Percentiles rank a stretch among this genome's conserved stretches.
Conservation (phyloP, 106 monocot species). For the Platanthera zijinensis region DNA sequence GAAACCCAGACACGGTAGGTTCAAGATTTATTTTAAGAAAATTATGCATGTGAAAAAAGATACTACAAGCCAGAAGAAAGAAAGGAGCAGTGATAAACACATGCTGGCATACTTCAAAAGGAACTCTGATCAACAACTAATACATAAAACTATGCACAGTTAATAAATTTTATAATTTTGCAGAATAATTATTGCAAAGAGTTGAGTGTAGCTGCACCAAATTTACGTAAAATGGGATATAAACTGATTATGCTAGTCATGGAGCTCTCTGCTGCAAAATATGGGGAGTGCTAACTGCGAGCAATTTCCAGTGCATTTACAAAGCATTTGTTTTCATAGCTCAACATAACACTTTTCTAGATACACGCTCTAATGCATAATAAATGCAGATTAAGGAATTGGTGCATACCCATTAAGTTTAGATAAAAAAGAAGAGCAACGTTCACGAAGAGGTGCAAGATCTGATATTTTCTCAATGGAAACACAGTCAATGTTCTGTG, state of each 20-base stretch:
- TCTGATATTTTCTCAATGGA: conserved; percentile 40
- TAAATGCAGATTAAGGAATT: not conserved
- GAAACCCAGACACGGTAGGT: not conserved
- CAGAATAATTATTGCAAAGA: not conserved
- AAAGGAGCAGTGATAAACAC: not conserved
- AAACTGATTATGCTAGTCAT: not conserved
- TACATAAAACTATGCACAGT: not conserved
- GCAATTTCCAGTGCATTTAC: no score
- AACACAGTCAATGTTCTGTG: conserved; percentile 51
- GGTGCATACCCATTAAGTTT: conserved; percentile 45
- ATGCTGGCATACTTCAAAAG: not conserved
- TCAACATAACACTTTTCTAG: not conserved
- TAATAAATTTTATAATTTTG: not conserved
- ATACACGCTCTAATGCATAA: not conserved
- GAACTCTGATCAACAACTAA: not conserved
- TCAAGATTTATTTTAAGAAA: not conserved
- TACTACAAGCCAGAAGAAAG: not conserved
- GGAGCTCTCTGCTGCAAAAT: no score
- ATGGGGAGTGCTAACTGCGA: no score
- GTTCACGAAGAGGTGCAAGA: conserved; percentile 44
- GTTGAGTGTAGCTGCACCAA: not conserved
- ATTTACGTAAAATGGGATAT: not conserved
- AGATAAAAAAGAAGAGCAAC: conserved; percentile 61
- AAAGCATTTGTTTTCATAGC: no score
- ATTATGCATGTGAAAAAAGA: not conserved